Percentiles rank a stretch among this genome's conserved stretches.
Conservation (phyloP, 371 early-diverging fungal genomes). For the Mortierella polycephala region DNA sequence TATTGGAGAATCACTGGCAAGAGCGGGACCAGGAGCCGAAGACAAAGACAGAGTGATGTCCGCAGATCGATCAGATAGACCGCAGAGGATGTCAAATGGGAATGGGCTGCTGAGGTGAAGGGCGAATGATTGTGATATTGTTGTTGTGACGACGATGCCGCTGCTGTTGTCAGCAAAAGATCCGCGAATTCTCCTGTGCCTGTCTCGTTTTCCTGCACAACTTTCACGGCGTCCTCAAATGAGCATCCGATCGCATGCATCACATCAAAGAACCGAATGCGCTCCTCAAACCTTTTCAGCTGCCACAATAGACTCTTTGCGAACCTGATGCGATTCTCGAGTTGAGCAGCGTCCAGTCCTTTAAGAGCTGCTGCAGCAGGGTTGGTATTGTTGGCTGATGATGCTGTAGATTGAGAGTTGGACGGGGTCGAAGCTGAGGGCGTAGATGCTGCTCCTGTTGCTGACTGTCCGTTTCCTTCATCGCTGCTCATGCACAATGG, state of each 20-base stretch:
- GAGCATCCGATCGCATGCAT: slow-evolving; percentile 63
- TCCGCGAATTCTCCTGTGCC: slow-evolving; percentile 34
- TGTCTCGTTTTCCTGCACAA: slow-evolving; percentile 32
- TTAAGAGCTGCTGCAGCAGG: slow-evolving; percentile 15
- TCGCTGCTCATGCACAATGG: slow-evolving; percentile 24
- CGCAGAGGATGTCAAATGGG: not conserved
- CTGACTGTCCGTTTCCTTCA: slow-evolving; percentile 4
- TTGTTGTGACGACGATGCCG: slow-evolving; percentile 30
- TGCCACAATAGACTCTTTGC: slow-evolving; percentile 63
- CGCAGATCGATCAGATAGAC: slow-evolving; percentile 40
- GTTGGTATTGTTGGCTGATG: slow-evolving; percentile 10
- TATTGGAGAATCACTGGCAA: slow-evolving; percentile 68
- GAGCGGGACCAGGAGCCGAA: slow-evolving; percentile 65
- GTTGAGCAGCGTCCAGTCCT: slow-evolving; percentile 35
- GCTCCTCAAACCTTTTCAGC: slow-evolving; percentile 59
- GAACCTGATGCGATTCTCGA: slow-evolving; percentile 61
- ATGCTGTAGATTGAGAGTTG: slow-evolving; percentile 9
- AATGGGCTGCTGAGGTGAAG: slow-evolving; percentile 6
- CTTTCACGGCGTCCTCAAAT: slow-evolving; percentile 60
- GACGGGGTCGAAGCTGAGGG: slow-evolving; percentile 33
- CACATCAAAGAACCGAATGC: slow-evolving; percentile 58
- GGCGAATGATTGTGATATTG: not conserved
- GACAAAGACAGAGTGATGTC: slow-evolving; percentile 54
- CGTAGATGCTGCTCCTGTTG: slow-evolving; percentile 10
- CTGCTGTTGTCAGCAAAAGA: slow-evolving; percentile 15